Conservation (phyloP, 2,329 filamentous ascomycete genomes). For the Xylariaceae sp. region DNA sequence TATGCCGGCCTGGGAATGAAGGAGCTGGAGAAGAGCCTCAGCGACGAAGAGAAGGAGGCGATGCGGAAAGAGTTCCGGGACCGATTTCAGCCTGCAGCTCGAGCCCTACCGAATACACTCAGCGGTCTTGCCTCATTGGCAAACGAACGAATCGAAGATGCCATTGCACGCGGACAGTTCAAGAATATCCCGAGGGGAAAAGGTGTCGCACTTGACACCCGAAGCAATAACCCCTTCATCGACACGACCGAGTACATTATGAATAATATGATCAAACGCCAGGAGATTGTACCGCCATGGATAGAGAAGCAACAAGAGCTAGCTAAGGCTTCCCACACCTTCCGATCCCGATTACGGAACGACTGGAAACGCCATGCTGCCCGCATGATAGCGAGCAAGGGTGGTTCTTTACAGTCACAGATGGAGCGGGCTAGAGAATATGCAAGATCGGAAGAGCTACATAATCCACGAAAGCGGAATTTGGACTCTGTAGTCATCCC, state of each 20-base stretch:
- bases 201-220: slow-evolving; percentile 73
- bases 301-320: slow-evolving; percentile 98
- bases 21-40: slow-evolving; percentile 50
- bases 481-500: slow-evolving; percentile 44
- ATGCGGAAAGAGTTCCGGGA: slow-evolving; percentile 72
- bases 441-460: slow-evolving; percentile 66
- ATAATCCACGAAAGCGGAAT: slow-evolving; percentile 53
- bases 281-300: slow-evolving; percentile 95
- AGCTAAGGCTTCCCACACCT: slow-evolving; percentile 61
- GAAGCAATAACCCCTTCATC: slow-evolving; percentile 82
- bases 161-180: slow-evolving; percentile 88
- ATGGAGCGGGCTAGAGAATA: slow-evolving; percentile 67
- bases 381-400: slow-evolving; percentile 69
- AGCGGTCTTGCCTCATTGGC: slow-evolving; percentile 77
- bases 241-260: slow-evolving; percentile 97
- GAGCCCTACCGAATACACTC: slow-evolving; percentile 71
- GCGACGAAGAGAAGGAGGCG: slow-evolving; percentile 67
- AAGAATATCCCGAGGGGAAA: slow-evolving; percentile 75
- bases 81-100: slow-evolving; percentile 68
- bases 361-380: slow-evolving; percentile 86
- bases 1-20: slow-evolving; percentile 48
- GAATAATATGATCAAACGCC: slow-evolving; percentile 97
- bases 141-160: slow-evolving; percentile 87
- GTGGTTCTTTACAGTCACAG: slow-evolving; percentile 71
- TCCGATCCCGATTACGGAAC: slow-evolving; percentile 68